These are phyloP conservation scores for Leccinum olivaceopallidum DNA, from an alignment of 768 basidiomycete species.

Conservation along the genomic window DNA sequence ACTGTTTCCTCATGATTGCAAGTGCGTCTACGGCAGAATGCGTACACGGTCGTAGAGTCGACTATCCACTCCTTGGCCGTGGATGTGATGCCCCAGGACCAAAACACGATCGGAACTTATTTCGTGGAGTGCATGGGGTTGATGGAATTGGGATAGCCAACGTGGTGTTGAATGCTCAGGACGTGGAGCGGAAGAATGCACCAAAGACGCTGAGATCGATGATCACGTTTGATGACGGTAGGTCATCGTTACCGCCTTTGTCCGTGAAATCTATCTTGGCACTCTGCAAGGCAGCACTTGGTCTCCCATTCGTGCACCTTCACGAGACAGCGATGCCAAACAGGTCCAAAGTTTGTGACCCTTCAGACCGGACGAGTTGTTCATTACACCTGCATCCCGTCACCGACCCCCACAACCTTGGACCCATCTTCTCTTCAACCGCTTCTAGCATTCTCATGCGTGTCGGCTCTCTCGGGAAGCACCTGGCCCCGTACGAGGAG, in stretches of 20 bases:
- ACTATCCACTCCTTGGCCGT: too few species aligned
- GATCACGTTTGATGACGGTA: conserved; percentile 90
- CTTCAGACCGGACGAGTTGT: conserved; percentile 33
- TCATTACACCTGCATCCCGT: conserved; percentile 93
- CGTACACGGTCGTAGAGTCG: too few species aligned
- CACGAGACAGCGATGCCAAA: conserved; percentile 57
- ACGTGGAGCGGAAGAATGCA: conserved; percentile 69
- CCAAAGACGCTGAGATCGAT: conserved; percentile 70
- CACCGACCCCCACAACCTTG: conserved; percentile 88
- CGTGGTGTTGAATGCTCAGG: conserved; percentile 77
- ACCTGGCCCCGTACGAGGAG: conserved; percentile 72
- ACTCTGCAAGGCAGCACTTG: conserved; percentile 63
- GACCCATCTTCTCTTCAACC: conserved; percentile 90
- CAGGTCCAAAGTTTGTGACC: conserved; percentile 33
- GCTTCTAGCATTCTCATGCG: conserved; percentile 92
- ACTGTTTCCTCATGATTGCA: conserved; percentile 87
- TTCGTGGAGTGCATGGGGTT: conserved; percentile 87
- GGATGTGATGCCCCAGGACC: too few species aligned
- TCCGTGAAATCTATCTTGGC: background rate
- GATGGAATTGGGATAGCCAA: conserved; percentile 94
- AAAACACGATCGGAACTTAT: conserved; percentile 35
- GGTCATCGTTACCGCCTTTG: conserved; percentile 2
- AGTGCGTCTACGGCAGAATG: conserved; percentile 53
- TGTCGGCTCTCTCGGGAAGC: conserved; percentile 83
- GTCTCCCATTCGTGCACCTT: conserved; percentile 62